Evolutionary conservation across 2,329 filamentous ascomycete genomes (phyloP), one percentile per base, ranked within the genome.

Genomic region (Fonsecaea monophora): DNA sequence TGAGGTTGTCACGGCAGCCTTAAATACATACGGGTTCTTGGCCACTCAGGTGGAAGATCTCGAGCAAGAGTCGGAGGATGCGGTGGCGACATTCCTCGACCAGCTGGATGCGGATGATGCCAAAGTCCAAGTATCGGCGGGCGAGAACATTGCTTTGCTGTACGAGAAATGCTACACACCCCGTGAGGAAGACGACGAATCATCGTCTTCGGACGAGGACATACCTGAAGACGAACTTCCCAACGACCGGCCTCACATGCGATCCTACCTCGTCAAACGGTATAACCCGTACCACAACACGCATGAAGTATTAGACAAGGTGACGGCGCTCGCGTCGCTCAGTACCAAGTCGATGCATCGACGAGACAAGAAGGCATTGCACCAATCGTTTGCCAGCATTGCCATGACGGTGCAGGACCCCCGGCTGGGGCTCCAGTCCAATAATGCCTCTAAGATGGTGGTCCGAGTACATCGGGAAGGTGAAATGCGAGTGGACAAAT

Each of bases 11-110:
- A 84, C 87, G 3, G 90, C 92, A 0, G 91, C 92, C 0, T 82
- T 96, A 1, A 86, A 90, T 70, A 87, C 89, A 66, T 96, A 92
- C 91, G 90, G 89, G 0, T 90, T 94, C 70, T 85, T 96, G 4
- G 91, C 90, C 4, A 93, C 90, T 3, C 87, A 91, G 67, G 81
- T 94, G 6, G 89, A 93, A 3, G 91, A 94, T 73, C 83, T 93
- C 53, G 87, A 91, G 71, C 85, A 86, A 15, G 84, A 88, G 67
- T 92, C 90, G 37, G 89, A 92, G 70, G 80, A 87, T 34, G 90
- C 91, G 15, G 86, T 95, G 73, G 90, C 95, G 61, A 89, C 90
- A 1, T 92, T 97, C 72, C 88, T 92, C 50, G 92, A 96, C 56
- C 93, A 96, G 78, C 89, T 97, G 18, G 89, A 94, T 67, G 92